Conservation (phyloP, 106 monocot species). For the Vanilla planifolia region DNA sequence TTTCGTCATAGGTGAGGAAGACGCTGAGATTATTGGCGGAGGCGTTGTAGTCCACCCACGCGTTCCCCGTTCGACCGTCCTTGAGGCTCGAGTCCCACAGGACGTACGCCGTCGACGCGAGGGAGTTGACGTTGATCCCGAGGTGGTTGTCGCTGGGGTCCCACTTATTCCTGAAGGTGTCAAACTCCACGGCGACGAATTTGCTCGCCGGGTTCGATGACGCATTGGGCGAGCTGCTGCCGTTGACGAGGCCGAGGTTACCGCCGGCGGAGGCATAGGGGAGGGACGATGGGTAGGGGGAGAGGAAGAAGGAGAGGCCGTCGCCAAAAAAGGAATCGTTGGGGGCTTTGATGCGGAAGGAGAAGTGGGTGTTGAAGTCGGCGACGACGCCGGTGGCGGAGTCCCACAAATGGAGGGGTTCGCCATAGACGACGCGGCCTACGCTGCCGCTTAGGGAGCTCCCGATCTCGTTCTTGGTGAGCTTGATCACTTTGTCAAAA, state of each 20-base stretch:
- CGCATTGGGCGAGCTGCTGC: background rate
- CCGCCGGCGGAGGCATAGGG: conserved; percentile 17
- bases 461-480: conserved; percentile 11
- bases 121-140: conserved; percentile 45
- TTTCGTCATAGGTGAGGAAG: conserved; percentile 23
- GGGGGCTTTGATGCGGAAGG: conserved; percentile 42
- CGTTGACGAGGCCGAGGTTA: conserved; percentile 34
- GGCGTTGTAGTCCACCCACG: conserved; percentile 30
- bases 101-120: conserved; percentile 7
- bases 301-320: conserved; percentile 67
- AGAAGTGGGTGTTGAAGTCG: conserved; percentile 46
- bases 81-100: conserved; percentile 14
- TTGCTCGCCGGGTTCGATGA: background rate
- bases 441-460: conserved; percentile 7
- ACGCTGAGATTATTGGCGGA: conserved; percentile 23
- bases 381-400: conserved; percentile 17
- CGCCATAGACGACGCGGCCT: conserved; percentile 30
- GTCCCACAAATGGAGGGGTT: conserved; percentile 34
- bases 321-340: conserved; percentile 18
- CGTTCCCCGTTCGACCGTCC: conserved; percentile 8
- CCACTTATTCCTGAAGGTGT: conserved; percentile 30
- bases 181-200: conserved; percentile 58
- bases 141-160: conserved; percentile 37
- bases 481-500: conserved; percentile 16
- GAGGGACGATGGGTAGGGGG: conserved; percentile 16